Evolutionary conservation across 2,329 filamentous ascomycete genomes (phyloP).

Genomic region (Fusarium camptoceras): DNA sequence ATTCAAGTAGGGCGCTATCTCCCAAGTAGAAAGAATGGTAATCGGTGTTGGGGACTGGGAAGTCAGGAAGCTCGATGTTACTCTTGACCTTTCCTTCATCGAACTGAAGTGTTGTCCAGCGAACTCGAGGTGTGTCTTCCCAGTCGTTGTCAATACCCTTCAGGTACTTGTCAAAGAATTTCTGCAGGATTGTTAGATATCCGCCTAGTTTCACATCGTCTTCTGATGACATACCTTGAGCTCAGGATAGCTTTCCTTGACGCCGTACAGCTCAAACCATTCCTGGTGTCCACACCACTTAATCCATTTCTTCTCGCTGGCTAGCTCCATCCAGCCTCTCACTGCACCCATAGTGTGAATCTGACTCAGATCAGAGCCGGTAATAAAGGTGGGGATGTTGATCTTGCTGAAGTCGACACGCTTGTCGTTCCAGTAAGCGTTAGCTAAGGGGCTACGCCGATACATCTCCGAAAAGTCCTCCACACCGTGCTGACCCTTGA

Average conservation of each 20-base stretch:
- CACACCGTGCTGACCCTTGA: conserved; percentile 7
- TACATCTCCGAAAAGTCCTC: conserved; percentile 26
- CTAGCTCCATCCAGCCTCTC: conserved; percentile 36
- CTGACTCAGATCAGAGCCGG: conserved; percentile 37
- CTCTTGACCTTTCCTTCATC: conserved; percentile 34
- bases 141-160: conserved; percentile 37
- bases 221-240: background rate
- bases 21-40: conserved; percentile 19
- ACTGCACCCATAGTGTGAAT: conserved; percentile 43
- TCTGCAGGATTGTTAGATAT: background rate
- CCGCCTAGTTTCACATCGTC: accelerated
- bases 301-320: conserved; percentile 38
- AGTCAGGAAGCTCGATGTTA: conserved; percentile 27
- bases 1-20: background rate
- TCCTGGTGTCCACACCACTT: conserved; percentile 37
- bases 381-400: conserved; percentile 34
- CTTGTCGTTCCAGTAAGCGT: conserved; percentile 21
- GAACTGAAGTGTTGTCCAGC: conserved; percentile 40
- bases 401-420: conserved; percentile 31
- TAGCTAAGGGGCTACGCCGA: background rate
- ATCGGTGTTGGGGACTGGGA: conserved; percentile 21
- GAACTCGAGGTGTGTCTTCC: conserved; percentile 38
- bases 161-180: conserved; percentile 40
- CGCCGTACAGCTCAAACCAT: conserved; percentile 32
- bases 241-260: conserved; percentile 23